Percentiles rank a stretch among this genome's conserved stretches.
These are phyloP conservation scores for Pythium sukuiense DNA, from an alignment of 352 stramenopile species.

Conservation along the genomic window DNA sequence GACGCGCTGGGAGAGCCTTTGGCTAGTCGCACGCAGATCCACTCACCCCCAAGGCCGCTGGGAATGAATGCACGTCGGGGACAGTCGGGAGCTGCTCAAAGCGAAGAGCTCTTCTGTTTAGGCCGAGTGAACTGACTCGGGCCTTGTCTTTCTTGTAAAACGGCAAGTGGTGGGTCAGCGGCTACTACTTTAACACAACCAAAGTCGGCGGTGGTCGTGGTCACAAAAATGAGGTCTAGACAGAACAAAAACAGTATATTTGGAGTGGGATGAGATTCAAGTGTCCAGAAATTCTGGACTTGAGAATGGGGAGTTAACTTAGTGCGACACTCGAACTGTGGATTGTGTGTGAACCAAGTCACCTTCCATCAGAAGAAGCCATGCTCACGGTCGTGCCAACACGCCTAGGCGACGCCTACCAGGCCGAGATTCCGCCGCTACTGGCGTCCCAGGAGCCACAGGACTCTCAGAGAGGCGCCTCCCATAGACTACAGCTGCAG, in stretches of 20 bases:
- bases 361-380: background rate
- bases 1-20: background rate
- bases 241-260: background rate
- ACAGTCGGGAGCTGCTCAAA: background rate
- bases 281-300: background rate
- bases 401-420: conserved; percentile 36
- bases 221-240: background rate
- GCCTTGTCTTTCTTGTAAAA: background rate
- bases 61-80: background rate
- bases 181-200: conserved; percentile 1
- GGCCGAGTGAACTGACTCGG: background rate
- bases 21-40: background rate
- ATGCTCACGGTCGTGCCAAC: conserved; percentile 33
- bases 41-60: background rate
- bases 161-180: background rate
- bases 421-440: conserved; percentile 58
- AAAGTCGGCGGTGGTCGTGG: background rate
- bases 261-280: background rate
- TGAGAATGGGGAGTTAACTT: background rate
- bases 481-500: background rate
- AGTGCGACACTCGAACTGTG: background rate
- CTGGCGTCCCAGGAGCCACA: conserved; percentile 32
- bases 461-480: background rate
- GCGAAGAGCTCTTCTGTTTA: background rate
- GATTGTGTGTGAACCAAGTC: background rate